Evolutionary conservation across 2,329 filamentous ascomycete species (phyloP).

Genomic region (Penicillium sp.): DNA sequence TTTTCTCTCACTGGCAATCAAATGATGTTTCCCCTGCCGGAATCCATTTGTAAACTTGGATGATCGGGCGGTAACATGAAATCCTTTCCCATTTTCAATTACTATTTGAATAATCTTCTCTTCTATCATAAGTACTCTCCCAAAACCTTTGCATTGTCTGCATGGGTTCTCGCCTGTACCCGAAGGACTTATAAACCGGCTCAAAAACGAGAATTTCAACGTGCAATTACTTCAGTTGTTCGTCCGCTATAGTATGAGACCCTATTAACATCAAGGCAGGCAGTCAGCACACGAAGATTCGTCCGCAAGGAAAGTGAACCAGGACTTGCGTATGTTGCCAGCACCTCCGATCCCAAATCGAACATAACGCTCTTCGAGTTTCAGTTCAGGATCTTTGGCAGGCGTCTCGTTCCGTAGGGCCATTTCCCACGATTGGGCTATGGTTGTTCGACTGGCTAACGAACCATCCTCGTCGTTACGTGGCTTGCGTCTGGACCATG

Average conservation of each 20-base stretch:
- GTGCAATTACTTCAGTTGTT: constrained; percentile 3
- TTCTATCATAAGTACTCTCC: too few species aligned
- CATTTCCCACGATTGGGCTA: constrained; percentile 15
- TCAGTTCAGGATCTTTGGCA: not conserved
- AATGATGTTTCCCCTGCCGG: too few species aligned
- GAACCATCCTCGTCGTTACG: constrained; percentile 15
- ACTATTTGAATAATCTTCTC: too few species aligned
- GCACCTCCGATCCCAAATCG: constrained; percentile 29
- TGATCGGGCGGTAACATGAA: too few species aligned
- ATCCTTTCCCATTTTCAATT: too few species aligned
- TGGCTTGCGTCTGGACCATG: constrained; percentile 16
- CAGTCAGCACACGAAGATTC: not conserved
- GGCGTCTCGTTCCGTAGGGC: not conserved
- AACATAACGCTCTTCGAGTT: constrained; percentile 22
- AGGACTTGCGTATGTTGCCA: constrained; percentile 29
- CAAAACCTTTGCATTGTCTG: not conserved
- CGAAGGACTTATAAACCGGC: not conserved
- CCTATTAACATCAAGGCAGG: constrained; percentile 14
- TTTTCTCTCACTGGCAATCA: too few species aligned
- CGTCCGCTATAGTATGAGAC: constrained; percentile 14
- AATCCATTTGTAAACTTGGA: too few species aligned
- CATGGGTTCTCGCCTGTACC: not conserved
- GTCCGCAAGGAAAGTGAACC: constrained; percentile 9
- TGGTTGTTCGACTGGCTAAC: constrained; percentile 4
- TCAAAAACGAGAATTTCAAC: constrained; percentile 7